These are phyloP conservation scores for Lepidium campestre DNA, from an alignment of 441 rosid species.

Conservation along the genomic window DNA sequence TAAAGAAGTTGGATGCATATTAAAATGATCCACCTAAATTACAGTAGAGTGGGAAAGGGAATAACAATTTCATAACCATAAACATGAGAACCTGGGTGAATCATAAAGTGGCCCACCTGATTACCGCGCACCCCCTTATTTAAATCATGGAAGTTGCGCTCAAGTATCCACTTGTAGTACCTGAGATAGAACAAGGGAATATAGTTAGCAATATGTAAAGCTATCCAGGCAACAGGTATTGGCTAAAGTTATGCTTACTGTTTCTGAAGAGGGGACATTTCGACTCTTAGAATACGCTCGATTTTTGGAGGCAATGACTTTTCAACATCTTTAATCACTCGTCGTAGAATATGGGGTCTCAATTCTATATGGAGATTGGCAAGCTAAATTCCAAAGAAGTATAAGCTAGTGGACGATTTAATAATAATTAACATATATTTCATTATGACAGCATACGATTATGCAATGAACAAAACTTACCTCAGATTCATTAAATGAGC, in stretches of 20 bases:
- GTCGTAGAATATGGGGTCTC: constrained; percentile 97
- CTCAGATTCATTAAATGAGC: constrained; percentile 96
- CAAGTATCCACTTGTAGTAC: constrained; percentile 99
- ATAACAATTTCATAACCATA: constrained; percentile 14
- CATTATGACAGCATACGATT: constrained; percentile 9
- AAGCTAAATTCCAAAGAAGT: constrained; percentile 50
- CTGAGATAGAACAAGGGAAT: constrained; percentile 34
- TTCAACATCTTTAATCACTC: constrained; percentile 99
- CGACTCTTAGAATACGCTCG: constrained; percentile 98
- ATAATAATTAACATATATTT: background rate
- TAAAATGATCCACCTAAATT: constrained; percentile 1
- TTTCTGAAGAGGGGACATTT: constrained; percentile 99
- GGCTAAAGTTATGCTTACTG: constrained; percentile 52
- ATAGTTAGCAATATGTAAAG: background rate
- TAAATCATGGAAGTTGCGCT: constrained; percentile 97
- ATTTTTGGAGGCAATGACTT: constrained; percentile 99
- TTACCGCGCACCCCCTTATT: constrained; percentile 99
- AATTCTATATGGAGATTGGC: constrained; percentile 97
- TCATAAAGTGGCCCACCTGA: constrained; percentile 57
- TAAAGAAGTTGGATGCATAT: background rate
- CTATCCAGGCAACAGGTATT: constrained; percentile 2
- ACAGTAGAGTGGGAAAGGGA: background rate
- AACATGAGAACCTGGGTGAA: constrained; percentile 11
- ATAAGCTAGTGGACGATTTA: constrained; percentile 7
- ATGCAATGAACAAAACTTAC: constrained; percentile 32